phyloP scores from a whole-genome alignment of 2,329 filamentous ascomycete genomes.

The Sclerotinia spermophila region DNA sequence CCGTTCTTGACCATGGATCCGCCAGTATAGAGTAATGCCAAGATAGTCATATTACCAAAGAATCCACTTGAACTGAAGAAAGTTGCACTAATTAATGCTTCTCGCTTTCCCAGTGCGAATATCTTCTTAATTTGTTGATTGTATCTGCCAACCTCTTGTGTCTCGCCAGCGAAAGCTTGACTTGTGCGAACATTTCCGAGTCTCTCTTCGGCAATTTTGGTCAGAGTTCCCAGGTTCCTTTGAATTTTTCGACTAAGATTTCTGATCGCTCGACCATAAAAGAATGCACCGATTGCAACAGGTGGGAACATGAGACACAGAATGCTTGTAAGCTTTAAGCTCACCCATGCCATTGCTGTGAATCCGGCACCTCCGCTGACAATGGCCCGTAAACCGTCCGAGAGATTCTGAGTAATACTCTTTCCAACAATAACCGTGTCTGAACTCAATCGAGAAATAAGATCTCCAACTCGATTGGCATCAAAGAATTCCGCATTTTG shows the following conservation, averaged over 20 bases:
- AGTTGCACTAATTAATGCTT: conserved; percentile 82
- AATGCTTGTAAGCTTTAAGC: conserved; percentile 82
- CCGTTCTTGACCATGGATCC: conserved; percentile 86
- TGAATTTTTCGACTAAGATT: conserved; percentile 91
- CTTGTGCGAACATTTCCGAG: conserved; percentile 94
- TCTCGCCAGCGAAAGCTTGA: conserved; percentile 92
- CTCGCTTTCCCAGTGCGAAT: conserved; percentile 80
- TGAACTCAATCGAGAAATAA: conserved; percentile 91
- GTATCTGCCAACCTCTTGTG: conserved; percentile 85
- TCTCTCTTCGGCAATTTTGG: conserved; percentile 97
- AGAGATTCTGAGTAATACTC: conserved; percentile 96
- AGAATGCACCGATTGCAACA: conserved; percentile 82
- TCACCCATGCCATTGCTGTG: conserved; percentile 92
- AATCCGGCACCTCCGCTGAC: conserved; percentile 91
- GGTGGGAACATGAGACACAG: conserved; percentile 85
- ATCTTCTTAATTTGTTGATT: conserved; percentile 90
- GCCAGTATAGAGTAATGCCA: conserved; percentile 85
- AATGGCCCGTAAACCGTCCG: conserved; percentile 85
- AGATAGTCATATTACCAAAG: conserved; percentile 93
- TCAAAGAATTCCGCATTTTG: conserved; percentile 99
- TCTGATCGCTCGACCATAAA: conserved; percentile 86
- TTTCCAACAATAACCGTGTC: conserved; percentile 98
- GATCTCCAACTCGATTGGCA: conserved; percentile 90
- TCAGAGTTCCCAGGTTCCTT: conserved; percentile 85
- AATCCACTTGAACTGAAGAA: conserved; percentile 88